These are phyloP conservation scores for Puccinia hordei DNA, from an alignment of 1,284 basidiomycete species.

Conservation along the genomic window DNA sequence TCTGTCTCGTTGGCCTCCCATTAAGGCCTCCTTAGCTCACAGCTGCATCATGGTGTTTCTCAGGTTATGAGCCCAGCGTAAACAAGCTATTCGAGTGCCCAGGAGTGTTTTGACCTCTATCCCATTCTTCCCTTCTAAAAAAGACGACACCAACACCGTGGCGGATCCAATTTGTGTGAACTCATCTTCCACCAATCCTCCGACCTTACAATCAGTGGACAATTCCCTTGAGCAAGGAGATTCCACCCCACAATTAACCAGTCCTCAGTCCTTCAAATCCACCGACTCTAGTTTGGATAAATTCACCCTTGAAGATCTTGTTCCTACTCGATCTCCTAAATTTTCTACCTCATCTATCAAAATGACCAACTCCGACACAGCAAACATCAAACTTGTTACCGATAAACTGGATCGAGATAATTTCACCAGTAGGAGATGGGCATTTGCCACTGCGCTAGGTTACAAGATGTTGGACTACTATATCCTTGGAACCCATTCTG, in stretches of 20 bases:
- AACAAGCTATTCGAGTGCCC: neutral
- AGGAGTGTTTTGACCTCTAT: too few relatives aligned
- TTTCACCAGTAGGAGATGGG: neutral
- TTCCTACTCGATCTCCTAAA: neutral
- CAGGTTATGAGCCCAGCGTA: conserved; percentile 26
- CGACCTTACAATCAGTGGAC: neutral
- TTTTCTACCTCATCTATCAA: neutral
- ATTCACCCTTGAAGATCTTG: too few relatives aligned
- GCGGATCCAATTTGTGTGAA: too few relatives aligned
- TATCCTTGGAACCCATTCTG: neutral
- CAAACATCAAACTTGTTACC: neutral
- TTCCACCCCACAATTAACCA: neutral
- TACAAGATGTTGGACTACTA: conserved; percentile 11
- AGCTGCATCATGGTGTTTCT: neutral
- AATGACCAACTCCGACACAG: neutral
- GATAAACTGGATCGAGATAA: neutral
- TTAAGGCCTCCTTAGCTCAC: too few relatives aligned
- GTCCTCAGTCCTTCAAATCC: neutral
- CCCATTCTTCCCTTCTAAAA: too few relatives aligned
- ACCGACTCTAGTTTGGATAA: neutral
- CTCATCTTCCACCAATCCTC: too few relatives aligned
- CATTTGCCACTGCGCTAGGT: neutral
- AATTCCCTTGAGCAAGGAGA: neutral
- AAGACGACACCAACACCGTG: neutral
- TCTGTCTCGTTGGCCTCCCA: too few relatives aligned